These are phyloP conservation scores for Suillus weaverae DNA, from an alignment of 768 basidiomycete species.

Conservation along the genomic window DNA sequence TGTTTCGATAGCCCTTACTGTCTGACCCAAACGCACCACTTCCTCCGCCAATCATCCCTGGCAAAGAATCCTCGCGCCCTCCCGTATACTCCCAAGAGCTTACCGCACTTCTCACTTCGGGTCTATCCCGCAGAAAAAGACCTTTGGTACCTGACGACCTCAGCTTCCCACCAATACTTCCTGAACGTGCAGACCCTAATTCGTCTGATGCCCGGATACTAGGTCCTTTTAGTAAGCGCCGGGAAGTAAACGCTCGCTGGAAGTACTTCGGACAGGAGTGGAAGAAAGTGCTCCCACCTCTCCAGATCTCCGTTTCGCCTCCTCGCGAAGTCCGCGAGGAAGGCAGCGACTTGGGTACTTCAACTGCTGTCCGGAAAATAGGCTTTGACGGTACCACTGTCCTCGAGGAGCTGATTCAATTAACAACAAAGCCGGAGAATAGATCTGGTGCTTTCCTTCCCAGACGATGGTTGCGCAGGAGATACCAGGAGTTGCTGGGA, in stretches of 20 bases:
- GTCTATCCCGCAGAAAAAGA: constrained; percentile 45
- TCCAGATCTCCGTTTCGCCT: constrained; percentile 44
- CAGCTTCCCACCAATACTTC: constrained; percentile 52
- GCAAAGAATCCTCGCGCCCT: constrained; percentile 54
- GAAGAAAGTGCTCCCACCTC: constrained; percentile 58
- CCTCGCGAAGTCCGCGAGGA: constrained; percentile 8
- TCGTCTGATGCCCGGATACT: constrained; percentile 60
- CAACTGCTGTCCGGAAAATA: constrained; percentile 33
- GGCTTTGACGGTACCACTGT: constrained; percentile 45
- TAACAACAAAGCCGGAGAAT: constrained; percentile 39
- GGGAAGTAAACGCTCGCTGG: constrained; percentile 73
- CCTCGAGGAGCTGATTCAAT: constrained; percentile 44
- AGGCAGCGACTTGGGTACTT: constrained; percentile 15
- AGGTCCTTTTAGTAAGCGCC: constrained; percentile 70
- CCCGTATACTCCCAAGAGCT: constrained; percentile 68
- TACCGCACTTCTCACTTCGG: constrained; percentile 57
- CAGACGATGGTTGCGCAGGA: constrained; percentile 40
- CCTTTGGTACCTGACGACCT: constrained; percentile 44
- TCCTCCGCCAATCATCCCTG: constrained; percentile 51
- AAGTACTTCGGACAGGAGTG: constrained; percentile 57
- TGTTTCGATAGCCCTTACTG: constrained; percentile 50
- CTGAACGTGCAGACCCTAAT: constrained; percentile 52
- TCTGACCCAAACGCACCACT: constrained; percentile 42
- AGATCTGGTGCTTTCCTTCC: constrained; percentile 20
- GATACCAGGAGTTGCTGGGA: constrained; percentile 61